Base-by-base conservation (phyloP, 441 rosid genomes). In the Erodium trifolium region DNA sequence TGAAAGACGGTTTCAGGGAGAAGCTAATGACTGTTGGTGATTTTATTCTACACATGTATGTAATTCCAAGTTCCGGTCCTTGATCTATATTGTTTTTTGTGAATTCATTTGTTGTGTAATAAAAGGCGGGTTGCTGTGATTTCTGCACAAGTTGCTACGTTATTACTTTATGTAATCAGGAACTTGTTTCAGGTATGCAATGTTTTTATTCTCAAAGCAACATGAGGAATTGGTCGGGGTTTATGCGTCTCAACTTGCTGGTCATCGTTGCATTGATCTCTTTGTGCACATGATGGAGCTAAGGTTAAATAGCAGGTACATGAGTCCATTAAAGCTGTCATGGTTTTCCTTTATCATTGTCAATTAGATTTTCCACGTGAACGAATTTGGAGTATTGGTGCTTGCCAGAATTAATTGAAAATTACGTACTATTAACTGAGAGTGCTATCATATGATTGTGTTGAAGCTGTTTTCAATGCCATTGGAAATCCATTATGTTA, bases 211-310 rank as follows among this genome's bases (percentile, higher is more conserved):
- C 78, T 89, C 99, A 70, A 92, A 90, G 81, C 97, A 95, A 78
- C 97, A 86, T 70, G 98, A 95, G 80, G 98, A 87, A 74, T 82
- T 92, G 71, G 96, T 95, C 74, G 98, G 99, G 67, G 85, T 95
- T 67, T 95, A 92, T 83, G 98, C 98, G 70, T 92, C 99, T 76
- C 97, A 95, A 82, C 98, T 95, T 79, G 96, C 90, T 69, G 75
- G 74, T 71, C 96, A 92, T 77, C 96, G 93, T 71, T 95, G 98
- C 80, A 75, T 92, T 72, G 99, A 95, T 76, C 96, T 92, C 75
- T 95, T 92, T 76, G 98, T 92, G 77, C 93, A 92, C 82, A 92
- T 95, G 99, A 95, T 95, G 99, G 99, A 90, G 80, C 82, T 85
- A 73, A 84, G 99, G 87, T 73, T 90, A 70, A 81, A 85, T 72